Base-by-base conservation (phyloP, 1,139 yeast genomes). In the Hanseniaspora uvarum region DNA sequence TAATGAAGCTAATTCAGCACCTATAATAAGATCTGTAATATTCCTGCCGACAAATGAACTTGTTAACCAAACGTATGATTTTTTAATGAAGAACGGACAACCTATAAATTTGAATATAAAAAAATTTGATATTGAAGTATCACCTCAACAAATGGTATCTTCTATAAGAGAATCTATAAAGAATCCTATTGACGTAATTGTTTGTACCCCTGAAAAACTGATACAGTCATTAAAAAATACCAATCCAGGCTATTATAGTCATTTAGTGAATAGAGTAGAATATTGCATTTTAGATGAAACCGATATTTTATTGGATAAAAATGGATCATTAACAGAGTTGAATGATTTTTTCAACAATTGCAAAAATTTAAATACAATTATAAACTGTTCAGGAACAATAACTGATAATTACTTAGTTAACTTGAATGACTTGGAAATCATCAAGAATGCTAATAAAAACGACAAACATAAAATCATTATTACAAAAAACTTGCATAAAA, bases 211-310 rank as follows among this genome's bases (percentile, higher is more conserved):
- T 0, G 79, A 80, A 14, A 83, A 83, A 62, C 62, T 84, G 26
- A 49, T 58, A 19, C 66, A 70, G 21, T 72, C 77, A 3, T 67
- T 80, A 52, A 70, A 72, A 45, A 72, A 73, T 50, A 71, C 78
- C 43, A 68, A 70, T 34, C 72, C 72, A 60, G 63, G 74, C 14
- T 43, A 36, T 11, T 36, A 36, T 11, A 18, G 16, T n/a, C 24
- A 37, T n/a, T 6, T 50, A 3, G 44, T 47, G 4, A 67, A 70
- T 6, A 69, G 70, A 37, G 77, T 80, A 0, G 74, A 76, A 30
- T 83, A 77, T 61, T 73, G 86, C 55, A 89, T 86, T 3, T 77
- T 85, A n/a, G 98, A 92, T 66, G 98, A 92, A 67, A 97, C 98
- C 0, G 98, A 92, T 67, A 86, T 96, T 0, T 71, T 92, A 54